Base-by-base conservation (phyloP, 2,329 filamentous ascomycete genomes). In the Metarhizium sp. region DNA sequence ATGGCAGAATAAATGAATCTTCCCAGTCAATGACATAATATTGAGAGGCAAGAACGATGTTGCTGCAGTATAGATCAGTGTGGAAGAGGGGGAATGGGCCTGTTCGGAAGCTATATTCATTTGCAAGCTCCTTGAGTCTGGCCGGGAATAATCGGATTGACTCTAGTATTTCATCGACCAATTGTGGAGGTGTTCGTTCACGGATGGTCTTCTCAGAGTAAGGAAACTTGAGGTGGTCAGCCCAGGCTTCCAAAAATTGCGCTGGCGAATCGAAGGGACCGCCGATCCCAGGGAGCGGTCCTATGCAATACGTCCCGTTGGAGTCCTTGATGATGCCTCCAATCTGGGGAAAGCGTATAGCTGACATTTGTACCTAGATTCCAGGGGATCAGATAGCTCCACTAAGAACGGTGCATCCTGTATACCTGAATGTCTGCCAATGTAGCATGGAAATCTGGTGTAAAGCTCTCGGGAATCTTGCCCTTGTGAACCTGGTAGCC, bases 211-310 rank as follows among this genome's bases (percentile, higher is more conserved):
- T 50, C 10, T 38, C 43, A n/a, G 34, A 55, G 48, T 18, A 34
- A 8, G 38, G 54, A 50, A 61, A 60, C 53, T 56, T 55, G 36
- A 54, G 55, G n/a, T 49, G 29, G 16, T 55, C 50, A 3, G 61
- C 60, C 60, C 59, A 63, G 8, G 58, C 62, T 48, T 60, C 38
- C 54, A 63, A 59, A 47, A 58, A 63, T 6, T 50, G 56, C 8
- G 60, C 47, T 32, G 61, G 61, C 34, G 60, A 59, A 34, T 62
- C 51, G 51, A 62, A 62, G 2, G 62, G 62, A 5, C 61, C 60
- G 30, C 62, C 59, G 42, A 63, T 60, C 1, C 54, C 58, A 7
- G 62, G 61, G 7, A 64, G 54, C 11, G 62, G 59, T 4, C 61
- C 61, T 20, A 56, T 25, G 6, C 54, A 51, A 55, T 56, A 62